phyloP scores from a whole-genome alignment of 176 grass and related monocot species.

The Ensete ventricosum region DNA sequence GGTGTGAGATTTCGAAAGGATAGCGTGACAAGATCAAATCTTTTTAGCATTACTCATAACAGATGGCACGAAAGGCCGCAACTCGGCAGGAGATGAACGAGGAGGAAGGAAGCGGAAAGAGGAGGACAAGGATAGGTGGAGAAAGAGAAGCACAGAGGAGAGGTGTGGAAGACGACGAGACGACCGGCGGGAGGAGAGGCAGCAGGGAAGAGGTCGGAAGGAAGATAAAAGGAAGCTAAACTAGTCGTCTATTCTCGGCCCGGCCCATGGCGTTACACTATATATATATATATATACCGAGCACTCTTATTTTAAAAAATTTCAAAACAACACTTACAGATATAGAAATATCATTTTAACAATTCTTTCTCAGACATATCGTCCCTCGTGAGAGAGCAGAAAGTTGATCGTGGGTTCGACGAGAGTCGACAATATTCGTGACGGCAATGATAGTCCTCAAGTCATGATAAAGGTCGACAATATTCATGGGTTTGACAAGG shows the following conservation, averaged over 20 bases:
- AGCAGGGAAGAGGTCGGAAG: not conserved
- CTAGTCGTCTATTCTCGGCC: too few species aligned
- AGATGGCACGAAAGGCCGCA: not conserved
- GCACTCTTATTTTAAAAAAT: too few species aligned
- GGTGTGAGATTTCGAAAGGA: constrained; percentile 12
- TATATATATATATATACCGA: too few species aligned
- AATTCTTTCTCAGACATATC: too few species aligned
- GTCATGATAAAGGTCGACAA: too few species aligned
- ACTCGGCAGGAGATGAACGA: not conserved
- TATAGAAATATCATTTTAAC: too few species aligned
- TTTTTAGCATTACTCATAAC: constrained; percentile 7
- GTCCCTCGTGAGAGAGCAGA: too few species aligned
- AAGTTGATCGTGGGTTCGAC: too few species aligned
- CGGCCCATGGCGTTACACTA: too few species aligned
- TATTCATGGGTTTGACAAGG: too few species aligned
- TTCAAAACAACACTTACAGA: too few species aligned
- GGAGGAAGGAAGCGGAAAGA: not conserved
- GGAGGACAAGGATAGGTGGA: not conserved
- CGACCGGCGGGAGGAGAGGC: not conserved
- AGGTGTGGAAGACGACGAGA: not conserved
- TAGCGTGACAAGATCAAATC: constrained; percentile 5
- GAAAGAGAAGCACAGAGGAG: not conserved
- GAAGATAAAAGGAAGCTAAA: too few species aligned
- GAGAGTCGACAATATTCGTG: rapidly evolving
- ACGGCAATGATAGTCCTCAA: rapidly evolving